Evolutionary conservation across 2,329 filamentous ascomycete genomes (phyloP), one percentile per base, ranked within the genome.

Genomic region (Penicillium polonicum): DNA sequence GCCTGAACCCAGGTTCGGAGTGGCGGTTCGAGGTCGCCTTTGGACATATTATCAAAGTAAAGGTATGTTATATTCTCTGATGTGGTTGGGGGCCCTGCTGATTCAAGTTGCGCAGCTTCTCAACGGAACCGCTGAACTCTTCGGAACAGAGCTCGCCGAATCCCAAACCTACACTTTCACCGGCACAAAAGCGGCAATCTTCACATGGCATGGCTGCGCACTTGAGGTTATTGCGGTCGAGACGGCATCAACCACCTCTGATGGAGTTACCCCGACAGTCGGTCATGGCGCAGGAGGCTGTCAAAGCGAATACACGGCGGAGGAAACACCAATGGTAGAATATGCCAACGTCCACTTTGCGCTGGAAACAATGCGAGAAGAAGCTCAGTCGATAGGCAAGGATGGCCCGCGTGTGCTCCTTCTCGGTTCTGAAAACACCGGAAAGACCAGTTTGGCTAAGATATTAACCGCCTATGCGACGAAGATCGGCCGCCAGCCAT

Each of bases 201-300:
- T 90, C 74, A 96, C 92, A 50, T 96, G 91, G 88, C 87, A 93
- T 70, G 93, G 94, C 67, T 97, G 92, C 76, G 86, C 86, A 52
- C 79, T 99, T 60, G 90, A 97, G 74, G 82, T 97, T 58, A 85
- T 82, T 43, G 87, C 88, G 2, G 77, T 79, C 12, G 82, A 82
- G 50, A 79, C 83, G 45, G 74, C 78, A 55, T 81, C 64, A 4
- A 60, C 62, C 0, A 62, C 63, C 2, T 56, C 69, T 0, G 73
- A 74, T 52, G 70, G 70, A 15, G 63, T 72, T 21, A 65, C 67
- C 1, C 57, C 72, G 1, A 64, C 64, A 2, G 63, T 65, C 0
- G 75, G 74, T 2, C 65, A 70, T 13, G 75, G 74, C 4, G 72
- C 84, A 27, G 87, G 87, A 43, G 85, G 89, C 54, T 88, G 84